Evolutionary conservation across 2,329 filamentous ascomycete species (phyloP).

Genomic region (Aspergillus sp.): DNA sequence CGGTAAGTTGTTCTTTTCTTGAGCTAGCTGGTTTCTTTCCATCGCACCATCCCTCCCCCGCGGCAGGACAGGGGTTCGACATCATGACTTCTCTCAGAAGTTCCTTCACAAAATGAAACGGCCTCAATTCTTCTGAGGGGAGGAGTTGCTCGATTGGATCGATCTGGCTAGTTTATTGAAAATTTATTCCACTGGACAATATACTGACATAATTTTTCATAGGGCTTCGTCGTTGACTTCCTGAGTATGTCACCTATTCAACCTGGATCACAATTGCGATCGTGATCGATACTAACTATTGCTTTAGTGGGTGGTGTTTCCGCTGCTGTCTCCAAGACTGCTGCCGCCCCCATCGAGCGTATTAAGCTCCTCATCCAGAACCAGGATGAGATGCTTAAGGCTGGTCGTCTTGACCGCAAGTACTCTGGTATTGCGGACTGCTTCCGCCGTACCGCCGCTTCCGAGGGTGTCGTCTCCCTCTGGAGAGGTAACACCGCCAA

Average conservation of each 20-base stretch:
- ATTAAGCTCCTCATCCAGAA: constrained; percentile 99
- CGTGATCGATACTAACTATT: constrained; percentile 34
- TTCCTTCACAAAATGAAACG: too few relatives aligned
- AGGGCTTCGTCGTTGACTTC: constrained; percentile 98
- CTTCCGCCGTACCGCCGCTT: constrained; percentile 82
- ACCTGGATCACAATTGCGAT: constrained; percentile 1
- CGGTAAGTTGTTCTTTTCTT: constrained; percentile 31
- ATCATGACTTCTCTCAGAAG: neutral
- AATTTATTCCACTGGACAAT: neutral
- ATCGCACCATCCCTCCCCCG: constrained; percentile 3
- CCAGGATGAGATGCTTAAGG: constrained; percentile 99
- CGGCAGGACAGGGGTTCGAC: neutral
- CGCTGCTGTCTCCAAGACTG: constrained; percentile 99
- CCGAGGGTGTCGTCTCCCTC: constrained; percentile 89
- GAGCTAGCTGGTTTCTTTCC: constrained; percentile 7
- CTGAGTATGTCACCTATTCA: constrained; percentile 65
- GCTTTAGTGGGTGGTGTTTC: constrained; percentile 98
- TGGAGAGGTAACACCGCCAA: constrained; percentile 99
- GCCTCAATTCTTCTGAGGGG: neutral
- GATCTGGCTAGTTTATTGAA: neutral
- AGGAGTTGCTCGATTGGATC: neutral
- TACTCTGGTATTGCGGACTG: constrained; percentile 91
- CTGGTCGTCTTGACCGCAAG: constrained; percentile 94
- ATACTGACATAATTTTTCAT: constrained; percentile 25
- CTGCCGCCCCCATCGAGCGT: constrained; percentile 99